Evolutionary conservation across 768 basidiomycete genomes (phyloP).

Genomic region (Pholiota microspora): DNA sequence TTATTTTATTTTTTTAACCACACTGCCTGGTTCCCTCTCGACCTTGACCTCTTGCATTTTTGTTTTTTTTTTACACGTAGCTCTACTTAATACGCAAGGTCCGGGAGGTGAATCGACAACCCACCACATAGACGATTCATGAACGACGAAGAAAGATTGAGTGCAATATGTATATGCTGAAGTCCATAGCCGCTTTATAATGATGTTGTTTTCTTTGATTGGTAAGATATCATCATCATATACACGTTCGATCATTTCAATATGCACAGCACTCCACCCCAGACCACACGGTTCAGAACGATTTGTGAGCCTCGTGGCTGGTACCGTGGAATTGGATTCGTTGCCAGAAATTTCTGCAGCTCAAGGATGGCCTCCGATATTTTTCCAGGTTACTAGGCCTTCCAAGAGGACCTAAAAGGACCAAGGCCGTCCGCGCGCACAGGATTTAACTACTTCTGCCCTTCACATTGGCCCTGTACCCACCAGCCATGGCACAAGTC

Average conservation of each 20-base stretch:
- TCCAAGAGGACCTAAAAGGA: neutral
- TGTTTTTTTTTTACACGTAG: neutral
- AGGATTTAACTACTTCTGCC: neutral
- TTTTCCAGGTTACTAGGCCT: neutral
- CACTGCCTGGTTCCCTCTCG: neutral
- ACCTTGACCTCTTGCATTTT: neutral
- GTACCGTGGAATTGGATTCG: neutral
- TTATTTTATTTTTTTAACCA: neutral
- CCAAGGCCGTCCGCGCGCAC: neutral
- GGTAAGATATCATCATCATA: no score
- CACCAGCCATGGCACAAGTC: slow-evolving; percentile 4
- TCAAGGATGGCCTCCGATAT: neutral
- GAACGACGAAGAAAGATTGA: no score
- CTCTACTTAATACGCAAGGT: neutral
- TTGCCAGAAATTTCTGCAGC: slow-evolving; percentile 1
- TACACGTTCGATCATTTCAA: no score
- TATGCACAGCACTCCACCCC: no score
- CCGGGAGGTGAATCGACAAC: no score
- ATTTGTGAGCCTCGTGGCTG: neutral
- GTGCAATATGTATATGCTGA: no score
- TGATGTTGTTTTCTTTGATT: no score
- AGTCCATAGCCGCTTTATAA: no score
- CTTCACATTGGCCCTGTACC: no score
- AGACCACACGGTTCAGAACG: no score
- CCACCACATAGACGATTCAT: no score